These are phyloP conservation scores for Croton laevigatus DNA, from an alignment of 441 rosid genomes.

Conservation along the genomic window DNA sequence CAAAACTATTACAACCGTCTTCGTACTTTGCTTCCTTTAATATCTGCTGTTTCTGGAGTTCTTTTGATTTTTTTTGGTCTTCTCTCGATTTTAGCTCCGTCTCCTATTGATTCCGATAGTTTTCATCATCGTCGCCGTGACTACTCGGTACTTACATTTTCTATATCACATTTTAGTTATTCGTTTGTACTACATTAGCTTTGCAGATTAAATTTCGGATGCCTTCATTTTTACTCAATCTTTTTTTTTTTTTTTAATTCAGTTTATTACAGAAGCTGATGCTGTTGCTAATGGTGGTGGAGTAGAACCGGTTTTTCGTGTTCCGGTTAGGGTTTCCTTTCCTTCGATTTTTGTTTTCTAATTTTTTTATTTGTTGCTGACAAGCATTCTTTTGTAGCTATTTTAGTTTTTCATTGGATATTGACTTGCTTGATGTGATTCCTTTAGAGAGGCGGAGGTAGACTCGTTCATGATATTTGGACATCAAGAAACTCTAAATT, in stretches of 20 bases:
- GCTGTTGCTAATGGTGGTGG: constrained; percentile 11
- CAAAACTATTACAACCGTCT: constrained; percentile 38
- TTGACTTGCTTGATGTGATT: constrained; percentile 12
- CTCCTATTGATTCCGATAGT: constrained; percentile 47
- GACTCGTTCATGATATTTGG: constrained; percentile 74
- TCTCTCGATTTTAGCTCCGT: constrained; percentile 56
- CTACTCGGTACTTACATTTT: constrained; percentile 29
- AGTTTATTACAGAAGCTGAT: constrained; percentile 19
- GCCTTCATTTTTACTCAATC: not conserved
- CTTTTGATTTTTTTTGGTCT: constrained; percentile 57
- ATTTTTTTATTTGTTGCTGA: not conserved
- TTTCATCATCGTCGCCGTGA: constrained; percentile 20
- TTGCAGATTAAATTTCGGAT: not conserved
- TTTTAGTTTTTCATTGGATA: constrained; percentile 14
- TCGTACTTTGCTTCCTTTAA: constrained; percentile 40
- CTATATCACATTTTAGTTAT: constrained; percentile 3
- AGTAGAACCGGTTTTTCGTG: constrained; percentile 36
- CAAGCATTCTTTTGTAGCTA: not conserved
- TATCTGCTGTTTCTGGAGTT: constrained; percentile 48
- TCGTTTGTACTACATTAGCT: not conserved
- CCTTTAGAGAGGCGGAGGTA: constrained; percentile 57
- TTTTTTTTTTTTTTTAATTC: constrained; percentile 8
- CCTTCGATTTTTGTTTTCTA: not conserved
- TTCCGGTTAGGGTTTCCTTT: constrained; percentile 56
- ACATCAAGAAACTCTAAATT: constrained; percentile 59